These are phyloP conservation scores for Plasmodium vinckei DNA, from an alignment of 169 alveolate genomes.

Conservation along the genomic window DNA sequence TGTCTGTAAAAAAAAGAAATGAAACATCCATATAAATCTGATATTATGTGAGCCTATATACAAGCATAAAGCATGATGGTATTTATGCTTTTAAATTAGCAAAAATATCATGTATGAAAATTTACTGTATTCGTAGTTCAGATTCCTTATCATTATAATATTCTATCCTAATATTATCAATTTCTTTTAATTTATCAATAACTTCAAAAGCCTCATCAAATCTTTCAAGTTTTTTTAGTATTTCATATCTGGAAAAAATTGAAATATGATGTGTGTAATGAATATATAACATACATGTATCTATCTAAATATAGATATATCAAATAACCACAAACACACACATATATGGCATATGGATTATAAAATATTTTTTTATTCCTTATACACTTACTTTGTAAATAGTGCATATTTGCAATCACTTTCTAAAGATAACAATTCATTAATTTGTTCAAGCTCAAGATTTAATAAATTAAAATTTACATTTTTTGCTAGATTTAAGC, in stretches of 20 bases:
- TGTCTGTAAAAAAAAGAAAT: constrained; percentile 18
- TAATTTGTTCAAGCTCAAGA: constrained; percentile 47
- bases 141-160: constrained; percentile 54
- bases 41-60: background rate
- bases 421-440: constrained; percentile 52
- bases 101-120: background rate
- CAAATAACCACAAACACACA: background rate
- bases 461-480: constrained; percentile 24
- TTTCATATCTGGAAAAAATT: constrained; percentile 43
- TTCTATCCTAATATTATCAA: constrained; percentile 31
- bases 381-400: constrained; percentile 30
- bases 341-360: background rate
- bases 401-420: constrained; percentile 57
- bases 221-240: constrained; percentile 48
- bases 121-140: constrained; percentile 57
- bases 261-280: background rate
- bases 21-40: background rate
- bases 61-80: background rate
- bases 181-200: constrained; percentile 37
- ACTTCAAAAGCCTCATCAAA: constrained; percentile 38
- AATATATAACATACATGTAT: constrained; percentile 3
- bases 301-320: constrained; percentile 1
- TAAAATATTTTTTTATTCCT: background rate
- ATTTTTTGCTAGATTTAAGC: constrained; percentile 19
- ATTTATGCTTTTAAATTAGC: background rate